phyloP scores from a whole-genome alignment of 257 asterid species.

The Sherardia arvensis region DNA sequence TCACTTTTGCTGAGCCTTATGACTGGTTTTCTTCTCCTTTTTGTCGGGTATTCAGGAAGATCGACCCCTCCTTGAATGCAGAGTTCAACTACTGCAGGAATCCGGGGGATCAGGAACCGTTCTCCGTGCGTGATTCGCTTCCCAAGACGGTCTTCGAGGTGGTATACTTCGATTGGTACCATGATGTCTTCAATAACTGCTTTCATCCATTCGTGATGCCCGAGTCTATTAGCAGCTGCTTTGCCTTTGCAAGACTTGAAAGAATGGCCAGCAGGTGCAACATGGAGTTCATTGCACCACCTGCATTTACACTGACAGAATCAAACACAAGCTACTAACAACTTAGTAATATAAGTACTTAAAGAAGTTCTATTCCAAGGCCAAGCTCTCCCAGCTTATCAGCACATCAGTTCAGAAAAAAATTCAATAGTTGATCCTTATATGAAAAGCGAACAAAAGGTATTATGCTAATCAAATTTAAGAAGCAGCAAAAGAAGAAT shows the following conservation, averaged over 20 bases:
- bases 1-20: conserved; percentile 76
- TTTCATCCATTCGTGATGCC: conserved; percentile 74
- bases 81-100: conserved; percentile 89
- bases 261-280: conserved; percentile 78
- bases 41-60: conserved; percentile 71
- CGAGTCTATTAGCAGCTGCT: conserved; percentile 53
- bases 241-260: conserved; percentile 87
- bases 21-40: conserved; percentile 86
- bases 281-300: conserved; percentile 91
- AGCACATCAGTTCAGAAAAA: not conserved
- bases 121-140: conserved; percentile 70
- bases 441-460: no score
- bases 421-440: not conserved
- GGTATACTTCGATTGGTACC: conserved; percentile 64
- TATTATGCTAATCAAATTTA: not conserved
- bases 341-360: not conserved
- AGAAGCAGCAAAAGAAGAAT: conserved; percentile 15
- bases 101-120: conserved; percentile 72
- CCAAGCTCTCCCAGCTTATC: not conserved
- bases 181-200: conserved; percentile 69
- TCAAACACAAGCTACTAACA: not conserved
- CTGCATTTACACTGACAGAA: conserved; percentile 24
- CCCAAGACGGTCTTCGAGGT: conserved; percentile 78
- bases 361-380: not conserved
- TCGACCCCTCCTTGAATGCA: conserved; percentile 97